Evolutionary conservation across 176 grass and related monocot genomes (phyloP), one percentile per base, ranked within the genome.

Genomic region (Pontederia crassipes): DNA sequence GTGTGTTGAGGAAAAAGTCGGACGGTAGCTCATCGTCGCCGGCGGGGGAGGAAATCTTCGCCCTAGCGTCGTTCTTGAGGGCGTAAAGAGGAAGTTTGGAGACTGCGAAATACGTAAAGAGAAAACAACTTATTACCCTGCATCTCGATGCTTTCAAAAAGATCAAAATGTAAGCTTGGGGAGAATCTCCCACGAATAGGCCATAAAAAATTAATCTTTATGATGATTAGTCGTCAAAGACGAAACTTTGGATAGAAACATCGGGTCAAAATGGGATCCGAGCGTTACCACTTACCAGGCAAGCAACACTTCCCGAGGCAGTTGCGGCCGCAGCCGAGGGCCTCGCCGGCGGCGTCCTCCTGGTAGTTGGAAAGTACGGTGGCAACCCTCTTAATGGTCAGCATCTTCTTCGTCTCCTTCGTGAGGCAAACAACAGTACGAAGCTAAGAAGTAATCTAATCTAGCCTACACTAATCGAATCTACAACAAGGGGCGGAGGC

Each of bases 251-350:
- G 15, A 20, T 11, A 27, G n/a, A 17, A 48, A 48, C 10, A 17
- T 56, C 20, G 10, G 54, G 20, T 17, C 16, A 64, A 27, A 16
- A 24, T 26, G 62, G 8, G 46, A n/a, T 64, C 16, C 4, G n/a
- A 12, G 45, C 11, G 11, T 64, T 64, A 64, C 62, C n/a, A 12
- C 6, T 64, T 64, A 64, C 62, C n/a, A 12, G 64, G 64, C 64
- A 66, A 66, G 49, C 64, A 66, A 20, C 64, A 66, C 24, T 66
- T 53, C 20, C 64, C 49, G 64, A 66, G 64, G 48, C 64, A 66
- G 49, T 66, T 66, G 11, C 64, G 64, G 48, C 26, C 49, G 48
- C 64, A 66, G 49, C 49, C 49, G 11, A 17, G 18, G 18, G 48
- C 48, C 18, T 66, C 28, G 12, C 29, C 48, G 48, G 64, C 17